phyloP scores from a whole-genome alignment of 176 grass and related monocot genomes.

The Hordeum marinum region DNA sequence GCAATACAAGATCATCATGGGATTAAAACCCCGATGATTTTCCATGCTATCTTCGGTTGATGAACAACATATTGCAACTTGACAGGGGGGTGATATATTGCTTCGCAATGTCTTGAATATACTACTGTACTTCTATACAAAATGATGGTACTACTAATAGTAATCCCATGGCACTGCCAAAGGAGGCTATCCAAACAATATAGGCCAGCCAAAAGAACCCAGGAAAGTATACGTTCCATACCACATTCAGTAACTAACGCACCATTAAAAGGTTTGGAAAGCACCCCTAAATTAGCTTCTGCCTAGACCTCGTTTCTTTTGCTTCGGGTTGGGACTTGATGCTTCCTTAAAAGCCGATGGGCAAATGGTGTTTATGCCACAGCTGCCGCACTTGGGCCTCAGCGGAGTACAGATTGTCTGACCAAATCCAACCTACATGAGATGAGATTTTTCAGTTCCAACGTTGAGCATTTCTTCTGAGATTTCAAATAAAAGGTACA shows the following conservation, averaged over 20 bases:
- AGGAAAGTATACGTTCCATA: background rate
- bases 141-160: background rate
- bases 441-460: background rate
- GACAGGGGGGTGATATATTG: background rate
- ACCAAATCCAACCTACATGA: constrained; percentile 86
- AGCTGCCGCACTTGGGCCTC: constrained; percentile 61
- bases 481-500: background rate
- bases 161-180: background rate
- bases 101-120: too few relatives aligned
- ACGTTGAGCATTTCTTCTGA: background rate
- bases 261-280: background rate
- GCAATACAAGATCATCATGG: too few relatives aligned
- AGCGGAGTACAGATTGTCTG: constrained; percentile 86
- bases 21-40: background rate
- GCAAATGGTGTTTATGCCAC: constrained; percentile 74
- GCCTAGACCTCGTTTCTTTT: constrained; percentile 34
- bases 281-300: constrained; percentile 2
- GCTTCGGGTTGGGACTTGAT: constrained; percentile 56
- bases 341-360: constrained; percentile 85
- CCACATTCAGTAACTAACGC: background rate
- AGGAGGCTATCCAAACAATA: background rate
- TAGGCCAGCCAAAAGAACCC: constrained; percentile 1
- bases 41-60: background rate
- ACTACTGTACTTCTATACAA: background rate
- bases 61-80: background rate